phyloP scores from a whole-genome alignment of 2,329 filamentous ascomycete genomes.

The Fusarium incarnatum region DNA sequence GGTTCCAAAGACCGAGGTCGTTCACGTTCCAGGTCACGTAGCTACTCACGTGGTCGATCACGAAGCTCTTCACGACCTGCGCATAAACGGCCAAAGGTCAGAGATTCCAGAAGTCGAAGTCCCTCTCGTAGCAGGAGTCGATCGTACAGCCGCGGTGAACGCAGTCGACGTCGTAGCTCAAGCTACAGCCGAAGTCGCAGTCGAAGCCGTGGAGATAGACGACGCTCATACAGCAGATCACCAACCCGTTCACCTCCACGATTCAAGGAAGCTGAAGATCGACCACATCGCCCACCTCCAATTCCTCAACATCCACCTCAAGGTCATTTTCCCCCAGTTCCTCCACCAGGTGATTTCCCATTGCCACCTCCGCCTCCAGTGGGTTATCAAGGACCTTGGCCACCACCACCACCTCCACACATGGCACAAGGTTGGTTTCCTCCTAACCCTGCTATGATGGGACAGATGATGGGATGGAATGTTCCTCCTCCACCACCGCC shows the following conservation, averaged over 20 bases:
- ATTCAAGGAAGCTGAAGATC: constrained; percentile 11
- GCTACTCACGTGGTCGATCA: constrained; percentile 47
- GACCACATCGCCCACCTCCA: constrained; percentile 40
- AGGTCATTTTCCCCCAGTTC: constrained; percentile 35
- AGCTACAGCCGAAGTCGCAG: constrained; percentile 52
- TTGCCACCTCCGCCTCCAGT: constrained; percentile 42
- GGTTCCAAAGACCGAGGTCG: constrained; percentile 46
- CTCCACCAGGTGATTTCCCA: constrained; percentile 31
- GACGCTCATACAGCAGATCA: constrained; percentile 45
- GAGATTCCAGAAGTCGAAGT: constrained; percentile 40
- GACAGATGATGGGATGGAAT: constrained; percentile 47
- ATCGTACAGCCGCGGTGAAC: constrained; percentile 46
- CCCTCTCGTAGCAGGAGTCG: constrained; percentile 45
- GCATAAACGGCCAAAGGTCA: constrained; percentile 48
- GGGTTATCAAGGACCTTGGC: constrained; percentile 58
- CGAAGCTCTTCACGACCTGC: constrained; percentile 49
- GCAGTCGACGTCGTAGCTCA: constrained; percentile 39
- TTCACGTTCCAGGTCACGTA: constrained; percentile 50
- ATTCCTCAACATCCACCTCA: constrained; percentile 41
- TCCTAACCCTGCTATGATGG: constrained; percentile 44
- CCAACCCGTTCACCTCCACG: constrained; percentile 40
- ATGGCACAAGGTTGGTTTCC: constrained; percentile 46
- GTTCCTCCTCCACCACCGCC: constrained; percentile 38
- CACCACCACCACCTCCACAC: constrained; percentile 51
- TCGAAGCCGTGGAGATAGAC: constrained; percentile 31